Base-by-base conservation (phyloP, 2,329 filamentous ascomycete species). In the Sporothrix dimorphospora region DNA sequence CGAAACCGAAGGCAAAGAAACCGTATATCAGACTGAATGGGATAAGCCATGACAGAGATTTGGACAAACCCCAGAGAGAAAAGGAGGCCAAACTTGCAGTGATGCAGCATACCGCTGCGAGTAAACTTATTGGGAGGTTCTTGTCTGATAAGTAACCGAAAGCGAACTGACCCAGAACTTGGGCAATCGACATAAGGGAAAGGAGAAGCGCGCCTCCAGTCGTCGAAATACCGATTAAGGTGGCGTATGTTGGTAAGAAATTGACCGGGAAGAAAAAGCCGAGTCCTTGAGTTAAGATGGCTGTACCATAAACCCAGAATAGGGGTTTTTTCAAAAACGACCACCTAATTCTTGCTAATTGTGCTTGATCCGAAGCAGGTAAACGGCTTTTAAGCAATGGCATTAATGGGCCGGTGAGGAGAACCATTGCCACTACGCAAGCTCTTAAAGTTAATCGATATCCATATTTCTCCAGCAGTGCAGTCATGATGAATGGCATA, bases 11-110 rank as follows among this genome's bases (percentile, higher is more conserved):
- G 11, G 89, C 89, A 71, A 91, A 92, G 75, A 91, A 83, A 0
- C 90, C 90, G 76, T 90, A 92, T 4, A 85, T 81, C 21, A 90
- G 79, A 45, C 89, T 87, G 78, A 90, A 51, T 19, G 47, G 47
- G 47, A 51, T 51, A 7, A 51, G 47, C 47, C 47, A 51, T 16
- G 47, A 14, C 47, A 51, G 47, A 16, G 47, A 51, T 5, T 16
- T 51, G 47, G 47, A 51, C 16, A 51, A 19, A 9, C 47, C 47
- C 47, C 47, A 51, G 19, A 51, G 19, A 14, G 19, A 7, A 21
- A 51, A 51, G 19, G 47, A 51, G 4, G 47, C 47, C 47, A 21
- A 7, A 19, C 47, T 19, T 21, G 47, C 47, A 14, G 19, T 19
- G 8, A 19, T 51, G 19, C 47, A 51, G 19, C 47, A 51, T 19